Percentiles rank a stretch among this genome's conserved stretches.
Evolutionary conservation across 345 rosid species (phyloP).

Genomic region (Capsella bursapastoris): DNA sequence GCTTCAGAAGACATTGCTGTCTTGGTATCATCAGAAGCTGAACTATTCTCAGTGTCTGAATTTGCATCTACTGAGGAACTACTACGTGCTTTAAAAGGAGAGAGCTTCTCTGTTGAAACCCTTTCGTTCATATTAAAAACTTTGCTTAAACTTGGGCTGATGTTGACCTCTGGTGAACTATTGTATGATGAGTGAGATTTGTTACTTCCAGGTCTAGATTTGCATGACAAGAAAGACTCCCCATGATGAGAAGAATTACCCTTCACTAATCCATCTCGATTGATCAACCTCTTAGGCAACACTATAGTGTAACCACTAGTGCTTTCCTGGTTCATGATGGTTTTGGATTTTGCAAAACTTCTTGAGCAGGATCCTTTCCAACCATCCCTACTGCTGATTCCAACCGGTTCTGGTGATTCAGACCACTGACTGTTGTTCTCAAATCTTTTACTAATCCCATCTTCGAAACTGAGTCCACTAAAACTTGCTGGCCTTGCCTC

Average conservation of each 20-base stretch:
- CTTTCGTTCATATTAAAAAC: constrained; percentile 40
- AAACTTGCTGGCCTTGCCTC: constrained; percentile 55
- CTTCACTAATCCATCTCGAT: constrained; percentile 52
- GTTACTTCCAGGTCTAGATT: constrained; percentile 47
- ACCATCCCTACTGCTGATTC: constrained; percentile 96
- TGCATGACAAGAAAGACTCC: constrained; percentile 52
- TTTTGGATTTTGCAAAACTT: constrained; percentile 66
- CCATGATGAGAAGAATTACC: constrained; percentile 49
- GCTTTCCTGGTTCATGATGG: constrained; percentile 56
- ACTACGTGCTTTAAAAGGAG: constrained; percentile 49
- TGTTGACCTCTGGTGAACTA: constrained; percentile 53
- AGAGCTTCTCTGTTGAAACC: constrained; percentile 44
- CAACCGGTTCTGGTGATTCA: constrained; percentile 64
- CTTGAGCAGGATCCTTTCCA: constrained; percentile 70
- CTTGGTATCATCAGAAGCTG: constrained; percentile 48
- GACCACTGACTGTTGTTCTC: constrained; percentile 39
- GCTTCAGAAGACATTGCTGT: constrained; percentile 45
- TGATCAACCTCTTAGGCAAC: constrained; percentile 53
- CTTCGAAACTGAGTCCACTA: constrained; percentile 43
- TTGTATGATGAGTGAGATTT: constrained; percentile 51
- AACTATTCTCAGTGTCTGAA: constrained; percentile 50
- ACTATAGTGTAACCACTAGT: constrained; percentile 50
- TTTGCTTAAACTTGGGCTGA: constrained; percentile 43
- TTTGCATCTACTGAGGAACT: constrained; percentile 39
- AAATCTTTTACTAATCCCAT: constrained; percentile 44